These are phyloP conservation scores for Jatropha multifida DNA, from an alignment of 441 rosid genomes.

Conservation along the genomic window DNA sequence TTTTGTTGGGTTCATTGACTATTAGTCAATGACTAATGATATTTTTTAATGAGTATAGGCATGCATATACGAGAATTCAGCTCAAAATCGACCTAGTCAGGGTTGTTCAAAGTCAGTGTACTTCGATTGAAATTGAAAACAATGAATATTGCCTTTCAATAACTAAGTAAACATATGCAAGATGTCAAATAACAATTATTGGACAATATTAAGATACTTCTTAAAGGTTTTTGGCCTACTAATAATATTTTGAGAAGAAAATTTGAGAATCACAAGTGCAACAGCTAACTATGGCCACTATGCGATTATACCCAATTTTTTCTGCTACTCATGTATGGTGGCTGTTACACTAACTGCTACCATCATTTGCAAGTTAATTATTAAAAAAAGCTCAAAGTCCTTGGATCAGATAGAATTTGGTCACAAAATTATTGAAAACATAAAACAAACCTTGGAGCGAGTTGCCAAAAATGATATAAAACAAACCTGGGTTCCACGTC, in stretches of 20 bases:
- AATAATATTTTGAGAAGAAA: neutral
- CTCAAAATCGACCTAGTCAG: neutral
- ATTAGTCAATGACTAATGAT: no score
- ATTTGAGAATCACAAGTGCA: neutral
- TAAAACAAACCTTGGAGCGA: neutral
- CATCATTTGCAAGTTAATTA: neutral
- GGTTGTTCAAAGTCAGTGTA: neutral
- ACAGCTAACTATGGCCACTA: neutral
- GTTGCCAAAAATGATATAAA: constrained; percentile 13
- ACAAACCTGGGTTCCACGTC: constrained; percentile 78
- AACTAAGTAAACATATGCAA: neutral
- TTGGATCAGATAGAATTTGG: neutral
- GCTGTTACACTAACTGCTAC: neutral
- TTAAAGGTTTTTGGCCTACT: neutral
- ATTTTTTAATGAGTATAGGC: neutral
- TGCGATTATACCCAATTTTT: neutral
- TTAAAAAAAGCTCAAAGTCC: neutral
- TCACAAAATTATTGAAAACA: neutral
- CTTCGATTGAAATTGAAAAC: neutral
- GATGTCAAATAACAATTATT: neutral
- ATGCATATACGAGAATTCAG: neutral
- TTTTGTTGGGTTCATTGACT: no score
- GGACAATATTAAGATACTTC: neutral
- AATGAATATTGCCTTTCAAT: neutral
- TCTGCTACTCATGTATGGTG: neutral